phyloP scores from a whole-genome alignment of 371 early-diverging fungal species.

The Funneliformis caledonium region DNA sequence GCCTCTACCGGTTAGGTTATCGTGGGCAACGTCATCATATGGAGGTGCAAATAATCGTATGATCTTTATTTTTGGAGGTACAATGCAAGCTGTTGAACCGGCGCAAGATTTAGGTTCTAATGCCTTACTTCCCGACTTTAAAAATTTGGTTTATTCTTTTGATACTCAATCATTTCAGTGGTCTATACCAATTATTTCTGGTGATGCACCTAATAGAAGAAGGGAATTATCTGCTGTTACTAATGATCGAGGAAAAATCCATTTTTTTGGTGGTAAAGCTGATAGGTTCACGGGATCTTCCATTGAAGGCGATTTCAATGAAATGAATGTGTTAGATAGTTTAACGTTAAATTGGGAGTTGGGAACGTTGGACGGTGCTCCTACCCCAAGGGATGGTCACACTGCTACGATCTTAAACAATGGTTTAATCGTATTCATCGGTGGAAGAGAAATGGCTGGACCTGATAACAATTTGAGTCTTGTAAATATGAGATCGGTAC shows the following conservation, averaged over 20 bases:
- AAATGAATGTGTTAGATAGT: background rate
- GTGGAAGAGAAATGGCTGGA: too few species aligned
- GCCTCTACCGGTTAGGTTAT: background rate
- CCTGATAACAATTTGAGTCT: too few species aligned
- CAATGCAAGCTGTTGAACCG: background rate
- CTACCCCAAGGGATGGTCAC: background rate
- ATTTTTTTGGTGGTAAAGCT: background rate
- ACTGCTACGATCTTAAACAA: too few species aligned
- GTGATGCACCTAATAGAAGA: background rate
- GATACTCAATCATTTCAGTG: background rate
- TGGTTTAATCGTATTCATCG: too few species aligned
- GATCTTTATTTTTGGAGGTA: background rate
- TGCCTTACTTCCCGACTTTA: too few species aligned
- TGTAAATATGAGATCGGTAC: too few species aligned
- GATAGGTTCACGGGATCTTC: background rate
- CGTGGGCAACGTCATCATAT: background rate
- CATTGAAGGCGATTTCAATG: background rate
- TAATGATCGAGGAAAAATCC: background rate
- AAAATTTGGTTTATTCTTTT: background rate
- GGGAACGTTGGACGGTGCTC: background rate
- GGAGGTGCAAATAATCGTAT: background rate
- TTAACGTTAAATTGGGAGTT: background rate
- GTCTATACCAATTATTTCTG: background rate
- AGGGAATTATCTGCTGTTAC: background rate
- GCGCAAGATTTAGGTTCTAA: too few species aligned